Evolutionary conservation across 2,329 filamentous ascomycete species (phyloP).

Genomic region (Ceratocystis smalleyi): DNA sequence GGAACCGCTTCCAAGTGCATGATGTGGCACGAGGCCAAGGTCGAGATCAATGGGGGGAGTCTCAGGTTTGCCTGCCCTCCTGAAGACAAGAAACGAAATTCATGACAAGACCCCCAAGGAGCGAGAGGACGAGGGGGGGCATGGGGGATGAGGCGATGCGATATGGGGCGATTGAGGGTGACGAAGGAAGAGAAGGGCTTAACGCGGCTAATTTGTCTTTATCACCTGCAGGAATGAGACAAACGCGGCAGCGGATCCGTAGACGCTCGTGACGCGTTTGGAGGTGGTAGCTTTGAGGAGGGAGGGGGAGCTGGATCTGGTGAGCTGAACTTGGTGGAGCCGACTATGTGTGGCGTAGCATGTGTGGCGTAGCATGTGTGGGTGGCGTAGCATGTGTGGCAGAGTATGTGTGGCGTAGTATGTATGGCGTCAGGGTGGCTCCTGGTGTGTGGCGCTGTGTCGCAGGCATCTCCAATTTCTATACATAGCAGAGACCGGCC

Average conservation of each 20-base stretch:
- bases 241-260: constrained; percentile 2
- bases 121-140: not conserved
- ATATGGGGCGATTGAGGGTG: not conserved
- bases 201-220: not conserved
- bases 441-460: not conserved
- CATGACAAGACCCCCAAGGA: not conserved
- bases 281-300: not conserved
- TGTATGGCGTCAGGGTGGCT: not conserved
- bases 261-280: constrained; percentile 1
- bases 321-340: too few relatives aligned
- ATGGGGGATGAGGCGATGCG: not conserved
- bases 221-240: not conserved
- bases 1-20: not conserved
- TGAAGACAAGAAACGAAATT: not conserved
- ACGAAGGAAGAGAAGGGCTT: not conserved
- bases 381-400: too few relatives aligned
- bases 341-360: not conserved
- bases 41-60: too few relatives aligned
- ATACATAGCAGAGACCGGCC: not conserved
- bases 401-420: not conserved
- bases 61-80: not conserved
- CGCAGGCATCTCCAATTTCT: not conserved
- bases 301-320: not conserved
- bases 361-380: too few relatives aligned
- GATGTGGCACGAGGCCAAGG: not conserved